Evolutionary conservation across 2,329 filamentous ascomycete species (phyloP).

Genomic region (Aspergillus sp.): DNA sequence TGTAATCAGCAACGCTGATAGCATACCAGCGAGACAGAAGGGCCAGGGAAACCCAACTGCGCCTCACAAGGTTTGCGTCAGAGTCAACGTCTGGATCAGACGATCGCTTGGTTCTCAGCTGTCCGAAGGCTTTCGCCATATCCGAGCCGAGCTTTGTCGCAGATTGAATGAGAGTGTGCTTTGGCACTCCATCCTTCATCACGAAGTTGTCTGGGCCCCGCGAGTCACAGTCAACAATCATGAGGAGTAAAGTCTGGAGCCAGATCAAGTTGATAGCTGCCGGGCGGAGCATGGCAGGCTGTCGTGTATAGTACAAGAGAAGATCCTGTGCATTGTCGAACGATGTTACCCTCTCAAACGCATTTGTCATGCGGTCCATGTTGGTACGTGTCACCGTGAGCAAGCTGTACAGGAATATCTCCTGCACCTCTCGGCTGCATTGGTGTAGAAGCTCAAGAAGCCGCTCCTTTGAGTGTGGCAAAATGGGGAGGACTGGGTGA

Average conservation of each 20-base stretch:
- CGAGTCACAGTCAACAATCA: constrained; percentile 46
- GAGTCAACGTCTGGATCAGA: constrained; percentile 42
- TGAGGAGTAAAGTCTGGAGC: constrained; percentile 44
- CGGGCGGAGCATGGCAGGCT: constrained; percentile 37
- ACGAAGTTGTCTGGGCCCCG: constrained; percentile 46
- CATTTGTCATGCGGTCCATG: constrained; percentile 33
- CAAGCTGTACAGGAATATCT: constrained; percentile 43
- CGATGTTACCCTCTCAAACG: constrained; percentile 38
- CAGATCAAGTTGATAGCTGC: constrained; percentile 42
- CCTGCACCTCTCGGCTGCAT: constrained; percentile 43
- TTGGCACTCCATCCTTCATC: constrained; percentile 43
- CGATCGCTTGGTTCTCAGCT: constrained; percentile 37
- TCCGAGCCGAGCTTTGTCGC: constrained; percentile 42
- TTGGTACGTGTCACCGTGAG: constrained; percentile 44
- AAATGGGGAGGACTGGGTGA: constrained; percentile 43
- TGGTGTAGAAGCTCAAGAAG: constrained; percentile 41
- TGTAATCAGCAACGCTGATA: constrained; percentile 43
- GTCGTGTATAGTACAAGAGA: constrained; percentile 41
- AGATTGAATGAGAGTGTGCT: constrained; percentile 42
- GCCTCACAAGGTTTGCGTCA: constrained; percentile 42
- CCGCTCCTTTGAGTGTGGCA: constrained; percentile 43
- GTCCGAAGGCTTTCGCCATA: constrained; percentile 42
- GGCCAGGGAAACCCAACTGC: constrained; percentile 43
- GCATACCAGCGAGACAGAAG: constrained; percentile 46
- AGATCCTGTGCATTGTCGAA: constrained; percentile 45